Evolutionary conservation across 257 asterid genomes (phyloP).

Genomic region (Cordia subcordata): DNA sequence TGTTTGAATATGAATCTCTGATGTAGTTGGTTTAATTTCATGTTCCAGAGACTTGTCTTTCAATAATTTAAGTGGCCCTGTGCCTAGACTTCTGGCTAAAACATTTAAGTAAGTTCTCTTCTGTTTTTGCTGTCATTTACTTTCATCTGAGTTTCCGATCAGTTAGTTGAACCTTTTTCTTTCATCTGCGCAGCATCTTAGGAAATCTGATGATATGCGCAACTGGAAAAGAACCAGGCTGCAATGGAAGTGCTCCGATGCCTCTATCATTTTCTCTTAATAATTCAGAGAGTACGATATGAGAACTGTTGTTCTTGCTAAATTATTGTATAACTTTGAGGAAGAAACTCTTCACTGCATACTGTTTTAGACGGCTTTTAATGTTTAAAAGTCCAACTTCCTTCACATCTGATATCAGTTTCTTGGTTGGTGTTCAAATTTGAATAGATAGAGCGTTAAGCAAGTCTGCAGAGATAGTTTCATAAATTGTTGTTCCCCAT

Average conservation of each 20-base stretch:
- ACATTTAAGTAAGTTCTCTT: slow-evolving; percentile 62
- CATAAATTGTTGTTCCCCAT: neutral
- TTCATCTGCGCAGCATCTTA: slow-evolving; percentile 43
- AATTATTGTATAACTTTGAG: neutral
- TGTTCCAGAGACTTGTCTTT: slow-evolving; percentile 78
- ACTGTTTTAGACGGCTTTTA: too few species aligned
- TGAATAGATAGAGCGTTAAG: neutral
- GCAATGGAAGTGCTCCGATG: slow-evolving; percentile 73
- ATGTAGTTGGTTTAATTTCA: slow-evolving; percentile 4
- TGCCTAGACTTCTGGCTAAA: slow-evolving; percentile 78
- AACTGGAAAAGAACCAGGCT: slow-evolving; percentile 75
- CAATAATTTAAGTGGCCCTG: slow-evolving; percentile 86
- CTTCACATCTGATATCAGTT: neutral
- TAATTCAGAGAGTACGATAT: slow-evolving; percentile 56
- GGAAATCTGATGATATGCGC: slow-evolving; percentile 91
- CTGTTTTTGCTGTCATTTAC: neutral
- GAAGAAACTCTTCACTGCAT: neutral
- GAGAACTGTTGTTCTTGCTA: neutral
- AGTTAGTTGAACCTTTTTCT: neutral
- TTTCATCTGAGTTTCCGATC: neutral
- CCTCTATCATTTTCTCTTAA: slow-evolving; percentile 50
- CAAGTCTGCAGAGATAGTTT: too few species aligned
- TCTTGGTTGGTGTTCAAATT: neutral
- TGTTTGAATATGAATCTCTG: slow-evolving; percentile 12
- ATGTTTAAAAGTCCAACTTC: too few species aligned